A percentile compares a stretch with the other conserved stretches of the same genome.
These are phyloP conservation scores for Paspalum vaginatum DNA, from an alignment of 176 grass and related monocot genomes.

Conservation along the genomic window DNA sequence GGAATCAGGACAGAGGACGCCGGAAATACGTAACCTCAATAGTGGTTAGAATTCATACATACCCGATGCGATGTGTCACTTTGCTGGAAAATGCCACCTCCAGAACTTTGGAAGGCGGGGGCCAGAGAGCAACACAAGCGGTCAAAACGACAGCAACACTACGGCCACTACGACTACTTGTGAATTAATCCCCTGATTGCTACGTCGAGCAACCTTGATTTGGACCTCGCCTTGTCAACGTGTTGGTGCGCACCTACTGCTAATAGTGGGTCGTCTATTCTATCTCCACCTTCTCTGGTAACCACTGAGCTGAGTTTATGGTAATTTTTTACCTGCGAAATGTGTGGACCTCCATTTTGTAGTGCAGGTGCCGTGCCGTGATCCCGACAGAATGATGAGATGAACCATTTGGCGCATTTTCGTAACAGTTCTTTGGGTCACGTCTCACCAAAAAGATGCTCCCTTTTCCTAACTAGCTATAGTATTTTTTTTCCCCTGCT, in stretches of 20 bases:
- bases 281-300: not conserved
- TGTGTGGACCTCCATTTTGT: slow-evolving; percentile 21
- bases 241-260: slow-evolving; percentile 38
- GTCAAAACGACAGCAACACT: slow-evolving; percentile 43
- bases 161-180: not conserved
- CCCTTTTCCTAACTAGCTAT: not conserved
- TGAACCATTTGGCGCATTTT: slow-evolving; percentile 24
- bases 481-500: not conserved
- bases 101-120: not conserved
- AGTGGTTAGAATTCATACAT: not conserved
- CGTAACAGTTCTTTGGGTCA: slow-evolving; percentile 20
- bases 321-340: slow-evolving; percentile 19
- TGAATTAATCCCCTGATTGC: slow-evolving; percentile 10
- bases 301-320: not conserved
- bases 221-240: slow-evolving; percentile 41
- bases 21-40: not conserved
- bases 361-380: slow-evolving; percentile 9
- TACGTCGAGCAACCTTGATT: slow-evolving; percentile 58
- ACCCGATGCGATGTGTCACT: not conserved
- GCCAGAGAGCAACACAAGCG: slow-evolving; percentile 4
- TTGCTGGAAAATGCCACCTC: slow-evolving; percentile 20
- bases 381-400: not conserved
- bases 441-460: slow-evolving; percentile 10
- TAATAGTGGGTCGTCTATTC: not conserved
- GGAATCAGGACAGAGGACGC: not conserved